A percentile compares a stretch with the other conserved stretches of the same genome.
Conservation (phyloP, 305 asterid species). For the Rubia balearica region DNA sequence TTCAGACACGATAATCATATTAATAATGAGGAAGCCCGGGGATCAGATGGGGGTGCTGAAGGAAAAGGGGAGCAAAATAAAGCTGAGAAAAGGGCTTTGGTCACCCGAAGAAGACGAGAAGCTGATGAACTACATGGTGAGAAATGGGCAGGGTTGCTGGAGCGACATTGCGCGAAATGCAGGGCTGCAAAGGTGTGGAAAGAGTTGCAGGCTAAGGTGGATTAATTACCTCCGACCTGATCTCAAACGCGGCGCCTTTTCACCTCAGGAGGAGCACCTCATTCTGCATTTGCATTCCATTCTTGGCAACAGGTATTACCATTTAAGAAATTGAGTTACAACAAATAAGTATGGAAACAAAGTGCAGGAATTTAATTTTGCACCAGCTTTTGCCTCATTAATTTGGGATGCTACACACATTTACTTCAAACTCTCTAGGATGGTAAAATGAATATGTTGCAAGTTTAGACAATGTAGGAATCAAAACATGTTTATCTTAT, state of each 20-base stretch:
- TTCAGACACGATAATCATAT: too few species aligned
- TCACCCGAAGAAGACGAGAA: constrained; percentile 94
- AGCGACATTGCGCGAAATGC: constrained; percentile 87
- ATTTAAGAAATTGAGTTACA: too few species aligned
- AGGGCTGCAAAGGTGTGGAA: constrained; percentile 72
- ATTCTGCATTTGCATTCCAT: constrained; percentile 83
- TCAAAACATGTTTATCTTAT: too few species aligned
- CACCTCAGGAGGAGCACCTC: constrained; percentile 72
- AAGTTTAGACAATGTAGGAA: too few species aligned
- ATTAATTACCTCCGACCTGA: constrained; percentile 85
- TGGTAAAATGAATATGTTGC: too few species aligned
- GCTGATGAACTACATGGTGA: constrained; percentile 68
- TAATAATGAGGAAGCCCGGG: constrained; percentile 63
- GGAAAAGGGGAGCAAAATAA: constrained; percentile 30
- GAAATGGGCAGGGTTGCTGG: constrained; percentile 89
- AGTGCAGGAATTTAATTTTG: too few species aligned
- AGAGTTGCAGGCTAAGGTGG: constrained; percentile 88
- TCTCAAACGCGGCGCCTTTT: constrained; percentile 86
- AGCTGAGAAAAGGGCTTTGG: constrained; percentile 82
- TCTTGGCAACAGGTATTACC: constrained; percentile 75
- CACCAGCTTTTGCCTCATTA: too few species aligned
- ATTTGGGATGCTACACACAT: too few species aligned
- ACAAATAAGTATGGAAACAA: background rate
- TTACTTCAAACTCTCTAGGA: too few species aligned
- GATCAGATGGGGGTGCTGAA: constrained; percentile 27